A percentile compares a stretch with the other conserved stretches of the same genome.
phyloP scores from a whole-genome alignment of 2,329 filamentous ascomycete species.

The Colletotrichum incanum region DNA sequence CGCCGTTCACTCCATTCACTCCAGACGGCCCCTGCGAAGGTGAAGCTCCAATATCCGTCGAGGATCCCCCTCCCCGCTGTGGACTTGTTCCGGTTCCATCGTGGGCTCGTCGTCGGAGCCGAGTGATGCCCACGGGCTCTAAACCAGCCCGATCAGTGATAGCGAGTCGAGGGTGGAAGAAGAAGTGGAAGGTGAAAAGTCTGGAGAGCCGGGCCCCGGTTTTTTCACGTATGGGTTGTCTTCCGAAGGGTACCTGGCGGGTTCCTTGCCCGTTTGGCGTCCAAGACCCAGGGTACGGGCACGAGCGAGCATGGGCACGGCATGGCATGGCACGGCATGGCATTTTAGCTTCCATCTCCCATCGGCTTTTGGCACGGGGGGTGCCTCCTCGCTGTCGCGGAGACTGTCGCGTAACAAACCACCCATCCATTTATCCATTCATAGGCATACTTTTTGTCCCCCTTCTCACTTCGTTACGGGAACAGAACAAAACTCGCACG shows the following conservation, averaged over 20 bases:
- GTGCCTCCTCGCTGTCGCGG: background rate
- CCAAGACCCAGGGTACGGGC: slow-evolving; percentile 26
- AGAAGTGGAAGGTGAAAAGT: slow-evolving; percentile 24
- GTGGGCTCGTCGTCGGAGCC: slow-evolving; percentile 19
- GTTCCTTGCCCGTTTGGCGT: slow-evolving; percentile 20
- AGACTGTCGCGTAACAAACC: background rate
- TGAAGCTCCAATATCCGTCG: slow-evolving; percentile 37
- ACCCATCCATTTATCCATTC: too few species aligned
- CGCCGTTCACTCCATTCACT: background rate
- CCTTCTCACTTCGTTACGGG: slow-evolving; percentile 1
- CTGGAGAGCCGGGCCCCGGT: slow-evolving; percentile 34
- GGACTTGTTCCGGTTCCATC: slow-evolving; percentile 6
- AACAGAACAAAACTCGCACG: slow-evolving; percentile 23
- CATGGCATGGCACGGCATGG: slow-evolving; percentile 28
- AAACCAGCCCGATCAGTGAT: slow-evolving; percentile 3
- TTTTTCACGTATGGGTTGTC: slow-evolving; percentile 27
- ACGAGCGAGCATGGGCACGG: slow-evolving; percentile 18
- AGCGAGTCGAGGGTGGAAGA: slow-evolving; percentile 15
- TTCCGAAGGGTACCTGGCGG: slow-evolving; percentile 17
- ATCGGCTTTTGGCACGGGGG: slow-evolving; percentile 3
- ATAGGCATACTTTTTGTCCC: background rate
- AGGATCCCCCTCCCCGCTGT: slow-evolving; percentile 27
- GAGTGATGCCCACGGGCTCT: background rate
- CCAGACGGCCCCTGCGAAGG: slow-evolving; percentile 9
- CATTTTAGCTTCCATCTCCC: slow-evolving; percentile 19